Conservation (phyloP, 2,329 filamentous ascomycete genomes). For the Chrysoporthe deuterocubensis region DNA sequence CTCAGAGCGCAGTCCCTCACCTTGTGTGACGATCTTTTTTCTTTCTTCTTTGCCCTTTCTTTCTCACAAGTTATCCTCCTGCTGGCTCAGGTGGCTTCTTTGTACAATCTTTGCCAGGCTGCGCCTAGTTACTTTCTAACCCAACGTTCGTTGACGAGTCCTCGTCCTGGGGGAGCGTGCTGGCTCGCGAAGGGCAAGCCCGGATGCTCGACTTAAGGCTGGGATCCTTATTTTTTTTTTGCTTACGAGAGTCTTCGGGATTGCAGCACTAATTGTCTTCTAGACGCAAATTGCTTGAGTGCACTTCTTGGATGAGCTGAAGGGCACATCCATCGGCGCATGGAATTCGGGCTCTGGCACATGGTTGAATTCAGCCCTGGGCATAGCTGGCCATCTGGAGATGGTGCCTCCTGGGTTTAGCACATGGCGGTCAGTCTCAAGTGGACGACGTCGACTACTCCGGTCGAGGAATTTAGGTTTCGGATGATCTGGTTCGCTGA, state of each 20-base stretch:
- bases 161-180: neutral
- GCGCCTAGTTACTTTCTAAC: neutral
- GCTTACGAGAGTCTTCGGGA: neutral
- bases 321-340: neutral
- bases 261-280: neutral
- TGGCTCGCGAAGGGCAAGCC: constrained; percentile 1
- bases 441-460: neutral
- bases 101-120: neutral
- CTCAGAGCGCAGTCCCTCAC: neutral
- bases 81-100: neutral
- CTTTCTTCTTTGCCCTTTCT: neutral
- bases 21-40: neutral
- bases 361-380: neutral
- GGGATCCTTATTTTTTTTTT: neutral
- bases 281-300: neutral
- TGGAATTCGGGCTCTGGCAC: neutral
- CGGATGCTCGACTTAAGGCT: neutral
- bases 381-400: neutral
- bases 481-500: neutral
- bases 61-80: neutral
- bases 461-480: too few species aligned
- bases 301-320: neutral
- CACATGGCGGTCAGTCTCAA: constrained; percentile 10
- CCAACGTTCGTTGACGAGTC: neutral
- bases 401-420: constrained; percentile 9